Conservation (phyloP, 148 eudicot species). For the Suaeda aralocaspica region DNA sequence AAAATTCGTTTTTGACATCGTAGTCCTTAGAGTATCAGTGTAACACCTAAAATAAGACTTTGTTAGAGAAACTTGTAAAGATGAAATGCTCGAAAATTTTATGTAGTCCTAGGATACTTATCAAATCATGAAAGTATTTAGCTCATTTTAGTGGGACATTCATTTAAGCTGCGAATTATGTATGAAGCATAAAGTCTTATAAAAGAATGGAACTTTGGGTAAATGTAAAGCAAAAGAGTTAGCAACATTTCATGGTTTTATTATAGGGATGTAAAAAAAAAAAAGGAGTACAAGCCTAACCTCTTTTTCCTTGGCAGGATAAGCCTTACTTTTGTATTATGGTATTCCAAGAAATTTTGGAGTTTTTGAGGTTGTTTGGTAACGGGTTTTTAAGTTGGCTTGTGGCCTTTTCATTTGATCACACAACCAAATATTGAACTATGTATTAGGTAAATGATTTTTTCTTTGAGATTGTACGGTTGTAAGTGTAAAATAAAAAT, state of each 20-base stretch:
- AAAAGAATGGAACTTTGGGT: not conserved
- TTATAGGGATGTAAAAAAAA: not conserved
- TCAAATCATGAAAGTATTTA: no score
- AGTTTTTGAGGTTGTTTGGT: no score
- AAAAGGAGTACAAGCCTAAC: not conserved
- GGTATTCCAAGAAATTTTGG: no score
- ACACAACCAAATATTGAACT: no score
- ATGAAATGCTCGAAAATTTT: constrained; percentile 6
- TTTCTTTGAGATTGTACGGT: no score
- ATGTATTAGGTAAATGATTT: no score
- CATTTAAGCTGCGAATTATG: not conserved
- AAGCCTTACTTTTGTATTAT: no score
- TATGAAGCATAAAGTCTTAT: not conserved
- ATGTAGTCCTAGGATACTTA: no score
- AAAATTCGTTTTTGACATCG: not conserved
- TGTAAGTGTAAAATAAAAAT: no score
- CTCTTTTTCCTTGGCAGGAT: no score
- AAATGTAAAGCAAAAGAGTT: not conserved
- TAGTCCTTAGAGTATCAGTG: not conserved
- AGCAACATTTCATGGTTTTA: not conserved
- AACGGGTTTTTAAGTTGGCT: no score
- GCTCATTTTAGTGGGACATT: not conserved
- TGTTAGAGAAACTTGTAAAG: not conserved
- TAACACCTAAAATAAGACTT: not conserved
- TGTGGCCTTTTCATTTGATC: no score